Evolutionary conservation across 2,329 filamentous ascomycete genomes (phyloP), one percentile per base, ranked within the genome.

Genomic region (Xylaria sp.): DNA sequence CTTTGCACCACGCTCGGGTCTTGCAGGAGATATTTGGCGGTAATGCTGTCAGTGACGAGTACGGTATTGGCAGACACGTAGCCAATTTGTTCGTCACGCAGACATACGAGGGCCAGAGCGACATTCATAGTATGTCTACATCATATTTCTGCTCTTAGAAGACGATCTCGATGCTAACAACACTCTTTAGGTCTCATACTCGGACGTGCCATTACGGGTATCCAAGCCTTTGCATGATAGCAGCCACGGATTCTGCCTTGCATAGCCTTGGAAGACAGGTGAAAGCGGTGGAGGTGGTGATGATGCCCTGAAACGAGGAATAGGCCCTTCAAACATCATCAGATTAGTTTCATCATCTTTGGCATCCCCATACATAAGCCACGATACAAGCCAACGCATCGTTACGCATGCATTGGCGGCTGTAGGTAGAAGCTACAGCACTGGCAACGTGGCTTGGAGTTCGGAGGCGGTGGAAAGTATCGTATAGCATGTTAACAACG

Each of bases 41-140:
- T 35, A 99, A 99, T 72, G 94, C 94, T n/a, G 91, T 94, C 54
- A 96, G 92, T 71, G 94, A 99, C 69, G 94, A 99, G 77, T 99
- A 97, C 71, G 86, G 87, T 63, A 97, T 99, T 70, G 94, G 91
- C 13, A 85, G 94, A 65, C 94, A 97, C 78, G 94, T 97, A 60
- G 88, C 93, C 59, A 99, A 99, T 74, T 75, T 99, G 65, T 99
- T 95, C 75, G 94, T 99, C 56, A 95, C 93, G 57, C 93, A 97
- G 78, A 97, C 93, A 1, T 99, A 99, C 69, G 94, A 99, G 77
- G 94, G 94, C 19, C 94, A 97, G 77, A 97, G 92, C 72, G 94
- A 97, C 76, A 97, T 97, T 72, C 94, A 97, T 75, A 85, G 91
- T 93, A 78, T 83, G 89, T 84, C 58, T 39, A 5, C 42, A 53